Percentiles rank a stretch among this genome's conserved stretches.
Evolutionary conservation across 176 grass and related monocot genomes (phyloP).

Genomic region (Bothriochloa decipiens): DNA sequence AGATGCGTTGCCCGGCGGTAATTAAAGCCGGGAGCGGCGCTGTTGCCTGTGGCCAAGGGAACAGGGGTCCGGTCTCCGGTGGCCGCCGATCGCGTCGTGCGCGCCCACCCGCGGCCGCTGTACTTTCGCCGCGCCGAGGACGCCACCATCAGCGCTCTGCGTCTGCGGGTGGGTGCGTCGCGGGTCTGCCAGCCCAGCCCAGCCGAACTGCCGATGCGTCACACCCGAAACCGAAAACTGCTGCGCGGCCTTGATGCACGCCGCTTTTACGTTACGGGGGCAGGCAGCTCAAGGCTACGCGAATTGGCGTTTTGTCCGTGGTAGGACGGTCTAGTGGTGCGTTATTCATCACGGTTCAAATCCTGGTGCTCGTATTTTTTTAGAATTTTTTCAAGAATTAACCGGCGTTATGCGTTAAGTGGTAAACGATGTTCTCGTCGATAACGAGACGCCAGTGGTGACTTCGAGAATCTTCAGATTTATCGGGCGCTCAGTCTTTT

Average conservation of each 20-base stretch:
- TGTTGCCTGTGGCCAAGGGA: constrained; percentile 52
- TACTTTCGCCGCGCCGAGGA: constrained; percentile 8
- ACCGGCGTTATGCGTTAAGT: no score
- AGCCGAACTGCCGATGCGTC: neutral
- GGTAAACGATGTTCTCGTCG: no score
- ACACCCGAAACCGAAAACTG: neutral
- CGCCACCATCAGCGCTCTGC: neutral
- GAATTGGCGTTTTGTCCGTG: no score
- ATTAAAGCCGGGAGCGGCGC: constrained; percentile 32
- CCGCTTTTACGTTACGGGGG: neutral
- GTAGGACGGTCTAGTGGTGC: no score
- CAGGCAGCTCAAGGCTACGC: no score
- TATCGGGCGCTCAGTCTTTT: no score
- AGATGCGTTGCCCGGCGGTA: neutral
- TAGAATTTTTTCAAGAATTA: no score
- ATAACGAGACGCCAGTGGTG: no score
- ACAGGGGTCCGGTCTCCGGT: neutral
- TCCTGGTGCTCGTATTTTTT: no score
- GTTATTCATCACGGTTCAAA: no score
- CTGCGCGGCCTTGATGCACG: neutral
- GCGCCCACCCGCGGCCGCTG: neutral
- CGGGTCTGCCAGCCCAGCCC: neutral
- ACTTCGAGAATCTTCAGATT: no score
- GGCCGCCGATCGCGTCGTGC: no score
- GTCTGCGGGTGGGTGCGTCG: neutral